Evolutionary conservation across 371 early-diverging fungal genomes (phyloP).

Genomic region (Phascolomyces articulosus): DNA sequence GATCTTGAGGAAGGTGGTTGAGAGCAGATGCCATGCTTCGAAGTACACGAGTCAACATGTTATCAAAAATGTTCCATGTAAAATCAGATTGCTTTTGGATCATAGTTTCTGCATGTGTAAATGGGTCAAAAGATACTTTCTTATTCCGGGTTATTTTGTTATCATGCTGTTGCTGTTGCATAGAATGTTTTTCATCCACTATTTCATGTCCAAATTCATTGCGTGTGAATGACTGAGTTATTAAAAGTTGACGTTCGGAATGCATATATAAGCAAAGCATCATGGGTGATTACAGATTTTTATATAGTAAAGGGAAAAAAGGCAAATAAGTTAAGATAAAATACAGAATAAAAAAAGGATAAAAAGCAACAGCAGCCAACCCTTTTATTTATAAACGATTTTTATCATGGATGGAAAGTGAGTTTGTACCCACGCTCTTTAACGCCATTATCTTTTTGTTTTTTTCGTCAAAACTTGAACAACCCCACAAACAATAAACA

Average conservation of each 20-base stretch:
- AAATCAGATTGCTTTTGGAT: conserved; percentile 4
- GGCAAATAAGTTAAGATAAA: too few relatives aligned
- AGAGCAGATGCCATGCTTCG: background rate
- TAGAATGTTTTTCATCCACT: background rate
- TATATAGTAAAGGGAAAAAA: too few relatives aligned
- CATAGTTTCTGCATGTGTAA: background rate
- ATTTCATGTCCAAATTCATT: background rate
- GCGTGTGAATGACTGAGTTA: background rate
- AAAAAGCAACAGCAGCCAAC: too few relatives aligned
- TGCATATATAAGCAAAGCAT: conserved; percentile 3
- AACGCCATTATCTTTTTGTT: background rate
- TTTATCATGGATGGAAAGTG: background rate
- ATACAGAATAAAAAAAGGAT: background rate
- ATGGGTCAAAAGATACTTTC: background rate
- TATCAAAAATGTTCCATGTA: background rate
- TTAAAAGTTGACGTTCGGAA: background rate
- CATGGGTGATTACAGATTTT: background rate
- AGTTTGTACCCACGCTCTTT: background rate
- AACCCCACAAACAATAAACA: conserved; percentile 7
- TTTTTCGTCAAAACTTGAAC: background rate
- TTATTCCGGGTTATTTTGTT: background rate
- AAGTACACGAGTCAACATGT: background rate
- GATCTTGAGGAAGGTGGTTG: background rate
- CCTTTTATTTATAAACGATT: too few relatives aligned
- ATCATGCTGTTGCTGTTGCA: background rate